Evolutionary conservation across 805 yeast species (phyloP), one percentile per base, ranked within the genome.

Genomic region (Starmera pachycereana): DNA sequence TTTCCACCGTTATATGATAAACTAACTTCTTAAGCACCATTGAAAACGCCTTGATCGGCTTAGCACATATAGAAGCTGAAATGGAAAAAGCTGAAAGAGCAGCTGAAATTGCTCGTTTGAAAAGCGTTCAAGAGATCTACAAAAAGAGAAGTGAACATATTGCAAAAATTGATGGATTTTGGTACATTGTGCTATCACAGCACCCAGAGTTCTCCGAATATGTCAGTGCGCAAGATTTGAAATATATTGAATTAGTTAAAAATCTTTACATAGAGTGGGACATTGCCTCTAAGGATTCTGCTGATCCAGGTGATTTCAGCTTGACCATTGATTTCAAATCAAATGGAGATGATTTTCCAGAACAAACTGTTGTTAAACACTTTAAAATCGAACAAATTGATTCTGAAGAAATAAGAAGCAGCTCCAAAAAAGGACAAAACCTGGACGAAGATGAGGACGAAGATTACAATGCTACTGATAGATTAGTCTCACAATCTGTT

Each of bases 131-230:
- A 46, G 72, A 77, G 14, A 65, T 84, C 8, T 86, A 76, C 53
- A 64, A 55, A 6, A 60, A 70, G 42, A 67, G 97, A 49, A 68
- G 84, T 19, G 63, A 51, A 7, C 60, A 71, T n/a, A 65, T 79
- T 12, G 41, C 50, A 5, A 56, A 66, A 4, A 72, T 88, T 34
- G 87, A 89, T 2, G 74, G 74, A 46, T 88, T 90, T 58, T 90
- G 97, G 97, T 81, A 83, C 51, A 73, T 81, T 39, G 95, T 84
- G 0, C 61, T 90, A 10, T 87, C 89, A 2, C 86, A 84, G 53
- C 82, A 82, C 51, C 81, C 83, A 38, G 96, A 85, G 47, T 83
- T 90, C 54, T 81, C 84, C 12, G 95, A 88, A 46, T 86, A 74
- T 56, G 65, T 89, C 14, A 70, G 77, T 28, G 76, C 81, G 2